Conservation (phyloP, 1,284 basidiomycete species). For the Kalmanozyma brasiliensis region DNA sequence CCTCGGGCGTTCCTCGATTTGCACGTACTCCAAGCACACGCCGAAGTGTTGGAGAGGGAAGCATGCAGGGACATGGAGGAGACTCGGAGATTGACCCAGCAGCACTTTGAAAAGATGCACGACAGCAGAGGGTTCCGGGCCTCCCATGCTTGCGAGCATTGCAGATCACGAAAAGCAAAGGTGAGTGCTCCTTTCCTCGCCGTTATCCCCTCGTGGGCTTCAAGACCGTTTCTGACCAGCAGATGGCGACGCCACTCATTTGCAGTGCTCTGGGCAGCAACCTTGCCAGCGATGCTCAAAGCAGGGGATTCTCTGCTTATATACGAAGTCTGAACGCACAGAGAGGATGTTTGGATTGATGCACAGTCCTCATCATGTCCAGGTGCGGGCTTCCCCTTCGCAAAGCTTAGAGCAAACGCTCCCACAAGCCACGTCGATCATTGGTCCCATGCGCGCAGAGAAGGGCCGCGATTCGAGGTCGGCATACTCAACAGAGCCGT, state of each 20-base stretch:
- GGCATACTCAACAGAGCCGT: no score
- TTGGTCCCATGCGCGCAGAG: no score
- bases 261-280: constrained; percentile 37
- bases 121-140: constrained; percentile 25
- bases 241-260: no score
- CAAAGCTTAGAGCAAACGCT: no score
- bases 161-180: constrained; percentile 43
- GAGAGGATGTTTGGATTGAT: no score
- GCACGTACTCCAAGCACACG: constrained; percentile 27
- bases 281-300: constrained; percentile 41
- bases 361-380: no score
- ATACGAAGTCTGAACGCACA: constrained; percentile 18
- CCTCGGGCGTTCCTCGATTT: constrained; percentile 22
- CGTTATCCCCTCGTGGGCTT: not conserved
- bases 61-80: constrained; percentile 13
- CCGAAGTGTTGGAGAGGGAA: constrained; percentile 35
- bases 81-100: constrained; percentile 12
- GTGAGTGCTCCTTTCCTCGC: constrained; percentile 20
- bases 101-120: constrained; percentile 29
- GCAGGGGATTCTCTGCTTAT: constrained; percentile 30
- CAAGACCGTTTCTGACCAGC: no score
- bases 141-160: constrained; percentile 45
- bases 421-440: no score
- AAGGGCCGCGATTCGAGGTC: no score
- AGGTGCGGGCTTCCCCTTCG: no score